These are phyloP conservation scores for Yamadazyma oceani DNA, from an alignment of 1,139 yeast species.

Conservation along the genomic window DNA sequence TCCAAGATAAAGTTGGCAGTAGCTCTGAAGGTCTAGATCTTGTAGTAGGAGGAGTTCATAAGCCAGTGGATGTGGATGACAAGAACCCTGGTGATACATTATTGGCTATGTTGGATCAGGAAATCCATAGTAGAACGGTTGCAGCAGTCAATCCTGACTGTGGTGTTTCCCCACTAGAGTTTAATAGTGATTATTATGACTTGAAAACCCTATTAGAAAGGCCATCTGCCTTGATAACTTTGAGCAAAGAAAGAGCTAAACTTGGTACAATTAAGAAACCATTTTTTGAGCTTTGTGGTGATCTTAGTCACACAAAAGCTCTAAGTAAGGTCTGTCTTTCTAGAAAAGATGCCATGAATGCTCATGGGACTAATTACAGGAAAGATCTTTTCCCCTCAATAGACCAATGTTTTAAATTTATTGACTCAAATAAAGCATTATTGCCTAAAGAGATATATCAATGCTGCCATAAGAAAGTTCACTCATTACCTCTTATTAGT, in stretches of 20 bases:
- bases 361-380: slow-evolving; percentile 7
- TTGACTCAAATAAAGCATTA: slow-evolving; percentile 20
- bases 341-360: slow-evolving; percentile 19
- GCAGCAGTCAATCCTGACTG: slow-evolving; percentile 4
- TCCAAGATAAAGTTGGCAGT: no score
- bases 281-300: slow-evolving; percentile 55
- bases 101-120: background rate
- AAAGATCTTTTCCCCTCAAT: slow-evolving; percentile 22
- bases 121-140: background rate
- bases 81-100: background rate
- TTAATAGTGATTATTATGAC: slow-evolving; percentile 5
- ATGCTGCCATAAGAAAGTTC: slow-evolving; percentile 54
- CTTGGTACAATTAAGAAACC: slow-evolving; percentile 37
- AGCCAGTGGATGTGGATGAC: no score
- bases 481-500: slow-evolving; percentile 60
- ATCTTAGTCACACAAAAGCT: slow-evolving; percentile 41
- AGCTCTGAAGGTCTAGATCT: no score
- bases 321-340: slow-evolving; percentile 29
- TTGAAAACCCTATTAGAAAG: slow-evolving; percentile 18
- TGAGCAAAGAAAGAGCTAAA: slow-evolving; percentile 15
- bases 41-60: no score
- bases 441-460: slow-evolving; percentile 26
- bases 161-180: slow-evolving; percentile 4
- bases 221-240: slow-evolving; percentile 16
- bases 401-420: slow-evolving; percentile 20